Evolutionary conservation across 1,139 yeast species (phyloP).

Genomic region (Hyphopichia fennica): DNA sequence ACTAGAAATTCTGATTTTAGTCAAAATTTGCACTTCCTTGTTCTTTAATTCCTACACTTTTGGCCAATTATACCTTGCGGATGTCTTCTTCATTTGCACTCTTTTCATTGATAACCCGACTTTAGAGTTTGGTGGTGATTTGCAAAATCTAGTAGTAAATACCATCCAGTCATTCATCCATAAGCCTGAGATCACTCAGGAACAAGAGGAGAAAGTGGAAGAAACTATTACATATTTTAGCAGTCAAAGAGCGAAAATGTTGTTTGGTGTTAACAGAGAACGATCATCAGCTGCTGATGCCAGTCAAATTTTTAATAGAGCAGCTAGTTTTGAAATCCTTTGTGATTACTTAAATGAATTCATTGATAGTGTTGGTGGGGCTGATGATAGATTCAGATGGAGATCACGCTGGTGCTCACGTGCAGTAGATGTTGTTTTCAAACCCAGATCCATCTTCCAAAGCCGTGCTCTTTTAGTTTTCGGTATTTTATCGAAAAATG

Average conservation of each 20-base stretch:
- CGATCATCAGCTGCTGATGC: constrained; percentile 31
- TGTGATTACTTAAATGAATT: constrained; percentile 62
- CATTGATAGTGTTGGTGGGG: constrained; percentile 48
- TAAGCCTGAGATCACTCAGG: constrained; percentile 50
- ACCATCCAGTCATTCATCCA: constrained; percentile 71
- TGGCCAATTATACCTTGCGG: constrained; percentile 70
- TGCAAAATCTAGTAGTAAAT: constrained; percentile 67
- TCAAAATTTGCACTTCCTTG: constrained; percentile 63
- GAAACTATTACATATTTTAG: constrained; percentile 60
- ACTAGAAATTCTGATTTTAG: constrained; percentile 71
- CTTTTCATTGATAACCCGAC: constrained; percentile 75
- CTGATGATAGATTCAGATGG: constrained; percentile 59
- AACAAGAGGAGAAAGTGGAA: constrained; percentile 46
- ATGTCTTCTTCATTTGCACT: constrained; percentile 67
- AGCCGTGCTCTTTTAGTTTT: constrained; percentile 70
- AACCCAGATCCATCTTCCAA: constrained; percentile 61
- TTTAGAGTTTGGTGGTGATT: constrained; percentile 62
- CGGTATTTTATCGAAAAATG: constrained; percentile 67
- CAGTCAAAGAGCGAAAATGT: constrained; percentile 69
- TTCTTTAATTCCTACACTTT: constrained; percentile 71
- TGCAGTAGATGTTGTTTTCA: constrained; percentile 65
- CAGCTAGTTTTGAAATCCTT: constrained; percentile 60
- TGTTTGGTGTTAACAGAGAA: constrained; percentile 80
- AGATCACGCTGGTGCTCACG: constrained; percentile 69
- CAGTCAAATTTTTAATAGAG: constrained; percentile 47